These are phyloP conservation scores for Citrullus colocynthis DNA, from an alignment of 306 rosid species.

Conservation along the genomic window DNA sequence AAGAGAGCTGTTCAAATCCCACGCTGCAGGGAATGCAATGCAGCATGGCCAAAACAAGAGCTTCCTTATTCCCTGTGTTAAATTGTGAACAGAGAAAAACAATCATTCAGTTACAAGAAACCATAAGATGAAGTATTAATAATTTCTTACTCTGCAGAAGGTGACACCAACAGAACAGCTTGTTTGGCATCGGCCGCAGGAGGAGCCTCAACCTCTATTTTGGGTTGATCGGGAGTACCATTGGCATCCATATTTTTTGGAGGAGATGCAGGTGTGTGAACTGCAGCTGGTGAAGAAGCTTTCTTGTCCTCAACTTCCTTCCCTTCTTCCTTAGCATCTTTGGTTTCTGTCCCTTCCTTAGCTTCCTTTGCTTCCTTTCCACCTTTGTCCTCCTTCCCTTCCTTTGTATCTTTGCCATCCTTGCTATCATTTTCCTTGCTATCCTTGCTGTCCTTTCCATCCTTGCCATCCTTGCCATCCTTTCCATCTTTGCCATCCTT, in stretches of 20 bases:
- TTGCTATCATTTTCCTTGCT: slow-evolving; percentile 14
- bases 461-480: neutral
- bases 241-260: slow-evolving; percentile 24
- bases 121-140: neutral
- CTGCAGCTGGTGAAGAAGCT: slow-evolving; percentile 24
- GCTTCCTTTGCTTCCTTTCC: slow-evolving; percentile 6
- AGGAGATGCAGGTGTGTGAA: slow-evolving; percentile 26
- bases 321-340: slow-evolving; percentile 17
- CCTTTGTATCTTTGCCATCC: slow-evolving; percentile 19
- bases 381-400: neutral
- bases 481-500: slow-evolving; percentile 18
- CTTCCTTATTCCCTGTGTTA: slow-evolving; percentile 41
- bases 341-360: slow-evolving; percentile 10
- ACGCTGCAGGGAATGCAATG: slow-evolving; percentile 25
- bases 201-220: slow-evolving; percentile 25
- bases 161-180: slow-evolving; percentile 19
- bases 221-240: slow-evolving; percentile 16
- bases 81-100: slow-evolving; percentile 16
- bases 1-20: slow-evolving; percentile 22
- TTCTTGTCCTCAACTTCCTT: slow-evolving; percentile 23
- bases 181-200: slow-evolving; percentile 23
- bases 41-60: slow-evolving; percentile 20
- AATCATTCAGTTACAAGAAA: slow-evolving; percentile 7
- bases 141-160: slow-evolving; percentile 28
- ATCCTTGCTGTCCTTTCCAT: slow-evolving; percentile 31